These are phyloP conservation scores for Priceomyces melissophilus DNA, from an alignment of 805 yeast species.

Conservation along the genomic window DNA sequence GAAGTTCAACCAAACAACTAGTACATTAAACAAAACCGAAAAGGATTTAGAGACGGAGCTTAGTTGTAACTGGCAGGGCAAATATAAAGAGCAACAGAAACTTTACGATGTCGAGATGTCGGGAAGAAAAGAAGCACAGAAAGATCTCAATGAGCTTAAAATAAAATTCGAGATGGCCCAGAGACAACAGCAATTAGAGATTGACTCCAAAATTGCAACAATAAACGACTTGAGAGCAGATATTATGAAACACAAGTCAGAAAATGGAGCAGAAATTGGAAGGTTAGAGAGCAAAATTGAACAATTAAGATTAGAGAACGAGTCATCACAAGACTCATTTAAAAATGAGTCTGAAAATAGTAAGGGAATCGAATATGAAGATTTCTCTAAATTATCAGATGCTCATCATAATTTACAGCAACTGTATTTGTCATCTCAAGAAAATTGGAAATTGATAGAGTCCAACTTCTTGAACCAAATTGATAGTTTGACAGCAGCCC, in stretches of 20 bases:
- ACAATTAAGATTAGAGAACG: conserved; percentile 58
- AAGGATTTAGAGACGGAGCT: conserved; percentile 15
- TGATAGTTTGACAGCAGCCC: conserved; percentile 26
- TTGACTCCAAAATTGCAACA: conserved; percentile 29
- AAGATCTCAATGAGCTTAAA: conserved; percentile 26
- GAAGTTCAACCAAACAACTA: conserved; percentile 11
- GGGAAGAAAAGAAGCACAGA: conserved; percentile 15
- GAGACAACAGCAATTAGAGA: conserved; percentile 29
- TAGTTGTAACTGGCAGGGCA: conserved; percentile 21
- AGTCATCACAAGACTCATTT: conserved; percentile 25
- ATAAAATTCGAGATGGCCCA: conserved; percentile 32
- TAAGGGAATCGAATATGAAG: conserved; percentile 34
- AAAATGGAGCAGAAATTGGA: conserved; percentile 44
- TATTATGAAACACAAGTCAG: conserved; percentile 32
- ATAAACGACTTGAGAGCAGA: conserved; percentile 28
- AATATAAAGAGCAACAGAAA: conserved; percentile 21
- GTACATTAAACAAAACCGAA: conserved; percentile 13
- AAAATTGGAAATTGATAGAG: conserved; percentile 82
- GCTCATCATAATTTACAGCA: conserved; percentile 58
- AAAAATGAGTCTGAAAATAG: conserved; percentile 2
- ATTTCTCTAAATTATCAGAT: conserved; percentile 39
- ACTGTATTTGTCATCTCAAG: conserved; percentile 72
- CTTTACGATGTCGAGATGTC: conserved; percentile 20
- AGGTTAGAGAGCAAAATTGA: conserved; percentile 71
- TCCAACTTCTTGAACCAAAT: conserved; percentile 53